These are phyloP conservation scores for Sechiopsis laciniata DNA, from an alignment of 306 rosid species.

Conservation along the genomic window DNA sequence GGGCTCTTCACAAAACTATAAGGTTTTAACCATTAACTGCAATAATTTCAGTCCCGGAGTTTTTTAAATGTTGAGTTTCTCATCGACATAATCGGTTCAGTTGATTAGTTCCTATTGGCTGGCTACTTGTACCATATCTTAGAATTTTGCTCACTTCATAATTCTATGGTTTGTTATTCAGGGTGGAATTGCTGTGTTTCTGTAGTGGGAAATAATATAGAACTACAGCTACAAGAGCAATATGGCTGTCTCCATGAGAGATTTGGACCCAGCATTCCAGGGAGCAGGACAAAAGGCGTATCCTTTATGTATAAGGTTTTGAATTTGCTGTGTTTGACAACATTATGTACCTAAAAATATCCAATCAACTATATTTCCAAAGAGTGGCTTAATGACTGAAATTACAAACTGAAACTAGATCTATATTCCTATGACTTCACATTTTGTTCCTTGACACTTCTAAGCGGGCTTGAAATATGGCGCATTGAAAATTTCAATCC, in stretches of 20 bases:
- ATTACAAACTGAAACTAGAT: background rate
- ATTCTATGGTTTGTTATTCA: conserved; percentile 35
- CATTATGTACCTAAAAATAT: background rate
- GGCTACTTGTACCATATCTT: background rate
- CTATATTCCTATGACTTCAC: conserved; percentile 6
- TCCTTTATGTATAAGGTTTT: conserved; percentile 51
- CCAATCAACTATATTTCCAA: background rate
- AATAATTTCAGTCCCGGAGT: background rate
- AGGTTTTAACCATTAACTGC: background rate
- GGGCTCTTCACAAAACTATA: no score
- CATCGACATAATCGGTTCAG: background rate
- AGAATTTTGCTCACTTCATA: background rate
- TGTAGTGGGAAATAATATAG: conserved; percentile 31
- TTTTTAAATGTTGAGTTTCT: background rate
- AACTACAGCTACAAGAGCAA: background rate
- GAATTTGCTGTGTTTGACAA: background rate
- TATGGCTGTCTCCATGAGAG: conserved; percentile 90
- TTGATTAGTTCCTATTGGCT: background rate
- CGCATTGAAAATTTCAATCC: conserved; percentile 85
- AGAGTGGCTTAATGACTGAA: no score
- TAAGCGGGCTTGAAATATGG: conserved; percentile 96
- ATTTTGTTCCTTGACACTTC: conserved; percentile 49
- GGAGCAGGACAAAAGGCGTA: conserved; percentile 99
- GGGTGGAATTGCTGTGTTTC: conserved; percentile 34
- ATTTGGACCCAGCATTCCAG: conserved; percentile 91